Conservation (phyloP, 2,329 filamentous ascomycete species). For the Aspergillus quadrilineatus region DNA sequence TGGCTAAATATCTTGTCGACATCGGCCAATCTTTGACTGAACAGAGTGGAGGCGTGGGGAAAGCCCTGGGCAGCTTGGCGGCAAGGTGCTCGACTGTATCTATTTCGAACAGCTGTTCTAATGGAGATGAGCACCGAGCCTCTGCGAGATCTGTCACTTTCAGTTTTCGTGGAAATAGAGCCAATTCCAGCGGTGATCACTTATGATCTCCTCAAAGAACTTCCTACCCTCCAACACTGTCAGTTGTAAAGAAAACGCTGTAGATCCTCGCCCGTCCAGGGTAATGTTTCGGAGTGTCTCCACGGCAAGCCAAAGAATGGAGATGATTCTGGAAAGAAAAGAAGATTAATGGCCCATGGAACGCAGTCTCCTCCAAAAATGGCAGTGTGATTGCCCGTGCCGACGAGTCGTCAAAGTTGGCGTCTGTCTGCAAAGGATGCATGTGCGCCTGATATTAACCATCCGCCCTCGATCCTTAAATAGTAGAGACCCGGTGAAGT, state of each 20-base stretch:
- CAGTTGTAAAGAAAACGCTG: background rate
- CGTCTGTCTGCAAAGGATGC: background rate
- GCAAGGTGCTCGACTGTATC: background rate
- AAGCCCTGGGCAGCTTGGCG: conserved; percentile 9
- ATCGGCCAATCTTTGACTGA: conserved; percentile 10
- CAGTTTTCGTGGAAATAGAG: background rate
- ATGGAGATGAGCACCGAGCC: background rate
- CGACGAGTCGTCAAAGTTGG: background rate
- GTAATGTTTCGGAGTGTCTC: conserved; percentile 1
- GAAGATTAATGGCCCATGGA: conserved; percentile 3
- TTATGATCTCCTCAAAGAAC: background rate
- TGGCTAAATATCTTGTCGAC: background rate
- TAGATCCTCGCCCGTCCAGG: background rate
- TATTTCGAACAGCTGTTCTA: conserved; percentile 3
- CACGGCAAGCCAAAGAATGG: conserved; percentile 3
- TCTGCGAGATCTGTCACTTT: background rate
- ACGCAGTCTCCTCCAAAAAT: conserved; percentile 1
- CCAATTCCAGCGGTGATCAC: background rate
- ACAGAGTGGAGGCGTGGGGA: conserved; percentile 24
- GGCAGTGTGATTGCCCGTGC: background rate
- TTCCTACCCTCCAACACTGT: background rate
- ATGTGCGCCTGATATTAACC: conserved; percentile 3
- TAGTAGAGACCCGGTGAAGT: background rate
- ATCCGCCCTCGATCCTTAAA: background rate
- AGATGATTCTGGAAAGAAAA: background rate